These are phyloP conservation scores for Phytopythium aichiense DNA, from an alignment of 352 stramenopile species.

Conservation along the genomic window DNA sequence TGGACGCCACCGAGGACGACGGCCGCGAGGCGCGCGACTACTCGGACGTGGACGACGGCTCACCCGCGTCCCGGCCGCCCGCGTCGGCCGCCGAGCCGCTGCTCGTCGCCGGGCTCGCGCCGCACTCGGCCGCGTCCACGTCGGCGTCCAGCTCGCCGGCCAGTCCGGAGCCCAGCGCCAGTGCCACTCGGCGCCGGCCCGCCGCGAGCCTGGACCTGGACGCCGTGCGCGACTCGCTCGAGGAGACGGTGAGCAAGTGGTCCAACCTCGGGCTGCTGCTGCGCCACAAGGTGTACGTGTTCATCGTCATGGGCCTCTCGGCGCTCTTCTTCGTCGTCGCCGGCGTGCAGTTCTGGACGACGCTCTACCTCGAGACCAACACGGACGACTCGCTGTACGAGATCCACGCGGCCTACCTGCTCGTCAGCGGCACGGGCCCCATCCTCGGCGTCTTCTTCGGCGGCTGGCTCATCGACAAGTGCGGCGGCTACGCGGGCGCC, in stretches of 20 bases:
- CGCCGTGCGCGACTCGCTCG: slow-evolving; percentile 15
- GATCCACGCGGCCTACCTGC: slow-evolving; percentile 70
- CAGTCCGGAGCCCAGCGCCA: background rate
- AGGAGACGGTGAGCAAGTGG: slow-evolving; percentile 25
- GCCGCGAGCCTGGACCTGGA: slow-evolving; percentile 12
- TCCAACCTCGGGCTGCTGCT: slow-evolving; percentile 49
- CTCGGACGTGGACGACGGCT: background rate
- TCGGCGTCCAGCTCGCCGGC: background rate
- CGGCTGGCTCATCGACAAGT: slow-evolving; percentile 78
- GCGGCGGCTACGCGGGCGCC: slow-evolving; percentile 65
- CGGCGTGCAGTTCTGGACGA: slow-evolving; percentile 83
- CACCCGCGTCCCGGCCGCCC: background rate
- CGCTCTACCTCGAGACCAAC: slow-evolving; percentile 79
- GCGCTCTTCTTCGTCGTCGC: slow-evolving; percentile 82
- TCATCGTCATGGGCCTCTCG: slow-evolving; percentile 73
- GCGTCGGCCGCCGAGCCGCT: background rate
- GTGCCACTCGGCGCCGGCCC: background rate
- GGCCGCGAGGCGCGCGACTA: slow-evolving; percentile 8
- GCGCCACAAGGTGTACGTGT: slow-evolving; percentile 66
- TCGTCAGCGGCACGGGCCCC: slow-evolving; percentile 71
- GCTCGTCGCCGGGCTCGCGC: background rate
- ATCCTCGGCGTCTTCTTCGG: slow-evolving; percentile 86
- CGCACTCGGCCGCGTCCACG: slow-evolving; percentile 1
- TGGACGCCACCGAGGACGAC: slow-evolving; percentile 40
- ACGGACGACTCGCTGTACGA: slow-evolving; percentile 71